Conservation (phyloP, 2,329 filamentous ascomycete genomes). For the Cladosporium sp. region DNA sequence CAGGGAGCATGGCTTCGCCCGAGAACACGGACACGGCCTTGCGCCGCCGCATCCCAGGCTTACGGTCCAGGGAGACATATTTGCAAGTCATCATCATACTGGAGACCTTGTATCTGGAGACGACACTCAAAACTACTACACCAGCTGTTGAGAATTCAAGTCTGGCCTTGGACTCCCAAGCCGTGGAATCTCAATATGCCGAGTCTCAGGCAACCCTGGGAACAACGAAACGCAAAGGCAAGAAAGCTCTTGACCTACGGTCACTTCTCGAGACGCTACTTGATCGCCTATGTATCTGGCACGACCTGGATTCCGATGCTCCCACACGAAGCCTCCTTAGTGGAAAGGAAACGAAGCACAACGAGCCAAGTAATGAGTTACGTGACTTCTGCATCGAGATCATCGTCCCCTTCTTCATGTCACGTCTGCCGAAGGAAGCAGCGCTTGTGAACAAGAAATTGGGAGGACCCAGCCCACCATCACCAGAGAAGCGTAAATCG, state of each 20-base stretch:
- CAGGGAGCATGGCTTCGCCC: slow-evolving; percentile 37
- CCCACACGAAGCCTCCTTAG: slow-evolving; percentile 39
- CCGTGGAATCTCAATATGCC: slow-evolving; percentile 34
- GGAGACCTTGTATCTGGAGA: slow-evolving; percentile 72
- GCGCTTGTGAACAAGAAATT: slow-evolving; percentile 72
- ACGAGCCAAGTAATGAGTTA: slow-evolving; percentile 58
- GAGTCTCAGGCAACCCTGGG: slow-evolving; percentile 21
- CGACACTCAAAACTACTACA: slow-evolving; percentile 30
- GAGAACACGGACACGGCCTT: slow-evolving; percentile 51
- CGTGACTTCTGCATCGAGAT: slow-evolving; percentile 79
- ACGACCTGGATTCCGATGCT: slow-evolving; percentile 68
- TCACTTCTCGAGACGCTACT: slow-evolving; percentile 70
- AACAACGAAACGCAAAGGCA: slow-evolving; percentile 39
- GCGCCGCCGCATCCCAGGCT: slow-evolving; percentile 62
- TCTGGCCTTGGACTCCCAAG: slow-evolving; percentile 21
- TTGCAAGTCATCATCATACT: slow-evolving; percentile 78
- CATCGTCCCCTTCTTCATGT: slow-evolving; percentile 76
- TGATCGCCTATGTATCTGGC: slow-evolving; percentile 81
- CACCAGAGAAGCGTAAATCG: slow-evolving; percentile 55
- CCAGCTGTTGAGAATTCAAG: neutral
- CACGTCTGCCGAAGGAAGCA: slow-evolving; percentile 71
- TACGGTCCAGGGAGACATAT: slow-evolving; percentile 75
- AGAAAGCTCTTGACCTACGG: slow-evolving; percentile 59
- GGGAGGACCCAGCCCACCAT: slow-evolving; percentile 66
- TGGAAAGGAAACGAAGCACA: slow-evolving; percentile 24